Base-by-base conservation (phyloP, 2,329 filamentous ascomycete genomes). In the Aspergillus nomiae region DNA sequence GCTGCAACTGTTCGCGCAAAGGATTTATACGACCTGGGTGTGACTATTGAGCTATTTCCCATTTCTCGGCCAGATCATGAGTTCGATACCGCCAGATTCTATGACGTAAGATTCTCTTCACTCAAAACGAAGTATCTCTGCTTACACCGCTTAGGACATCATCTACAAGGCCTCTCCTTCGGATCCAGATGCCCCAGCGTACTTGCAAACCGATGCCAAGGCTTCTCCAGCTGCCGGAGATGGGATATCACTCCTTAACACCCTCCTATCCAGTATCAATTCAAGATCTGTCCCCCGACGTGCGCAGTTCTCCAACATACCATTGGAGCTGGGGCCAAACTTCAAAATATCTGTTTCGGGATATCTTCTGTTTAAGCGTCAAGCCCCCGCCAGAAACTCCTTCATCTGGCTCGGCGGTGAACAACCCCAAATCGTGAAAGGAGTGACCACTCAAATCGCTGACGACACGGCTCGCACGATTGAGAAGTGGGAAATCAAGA, bases 361-460 rank as follows among this genome's bases (percentile, higher is more conserved):
- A 7, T 99, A 94, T 80, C 92, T 96, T 57, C 81, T 97, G 14
- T 85, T 97, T 60, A 94, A 97, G 71, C 88, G 89, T 51, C 94
- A 98, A 75, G 86, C 88, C 56, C 90, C 92, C 14, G 90, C 90
- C 4, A 86, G 93, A 57, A 95, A 88, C 48, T 94, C 91, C 73
- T 98, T 93, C 72, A 88, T 99, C 66, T 98, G 91, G 86, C 83
- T 95, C 1, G 90, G 90, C 26, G 92, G 91, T n/a, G 94, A 97
- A 72, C 89, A 88, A 66, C 86, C 92, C 0, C 90, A 97, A 73
- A 90, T 98, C 61, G 94, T 88, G 1, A 83, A 86, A 14, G 88
- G 91, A 1, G 86, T 90, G 70, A 95, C 92, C 0, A 89, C 88
- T 1, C 87, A 89, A 61, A 85, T 94, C 60, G 90, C 92, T 4